phyloP scores from a whole-genome alignment of 202 grass and related monocot genomes.

The Thinopyrum obtusiflorum region DNA sequence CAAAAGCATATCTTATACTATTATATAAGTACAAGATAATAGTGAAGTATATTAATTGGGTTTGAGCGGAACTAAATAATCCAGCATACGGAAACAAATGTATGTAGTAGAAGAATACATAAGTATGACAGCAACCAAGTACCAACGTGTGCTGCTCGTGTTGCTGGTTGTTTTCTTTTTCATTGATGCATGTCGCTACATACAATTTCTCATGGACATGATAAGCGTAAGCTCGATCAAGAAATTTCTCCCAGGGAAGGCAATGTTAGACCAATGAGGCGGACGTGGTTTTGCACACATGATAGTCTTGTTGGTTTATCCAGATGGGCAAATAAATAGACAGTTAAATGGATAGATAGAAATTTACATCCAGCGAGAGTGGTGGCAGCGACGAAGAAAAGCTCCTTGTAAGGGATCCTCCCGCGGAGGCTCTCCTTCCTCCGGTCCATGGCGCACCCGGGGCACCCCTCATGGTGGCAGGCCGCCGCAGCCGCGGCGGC shows the following conservation, averaged over 20 bases:
- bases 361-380: conserved; percentile 36
- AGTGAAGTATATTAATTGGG: background rate
- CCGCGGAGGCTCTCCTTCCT: conserved; percentile 28
- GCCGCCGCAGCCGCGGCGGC: background rate
- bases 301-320: background rate
- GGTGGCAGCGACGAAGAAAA: conserved; percentile 39
- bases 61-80: background rate
- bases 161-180: too few relatives aligned
- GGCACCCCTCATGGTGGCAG: conserved; percentile 29
- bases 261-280: background rate
- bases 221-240: too few relatives aligned
- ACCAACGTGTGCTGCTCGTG: too few relatives aligned
- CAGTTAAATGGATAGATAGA: background rate
- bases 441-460: conserved; percentile 24
- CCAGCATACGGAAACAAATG: background rate
- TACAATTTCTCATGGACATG: too few relatives aligned
- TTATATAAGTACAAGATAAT: background rate
- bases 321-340: background rate
- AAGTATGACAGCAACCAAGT: too few relatives aligned
- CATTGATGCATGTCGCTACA: too few relatives aligned
- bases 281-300: background rate
- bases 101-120: too few relatives aligned
- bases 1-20: background rate
- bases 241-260: background rate
- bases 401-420: conserved; percentile 29